A percentile compares a stretch with the other conserved stretches of the same genome.
These are phyloP conservation scores for Ogataea glucozyma DNA, from an alignment of 805 yeast genomes.

Conservation along the genomic window DNA sequence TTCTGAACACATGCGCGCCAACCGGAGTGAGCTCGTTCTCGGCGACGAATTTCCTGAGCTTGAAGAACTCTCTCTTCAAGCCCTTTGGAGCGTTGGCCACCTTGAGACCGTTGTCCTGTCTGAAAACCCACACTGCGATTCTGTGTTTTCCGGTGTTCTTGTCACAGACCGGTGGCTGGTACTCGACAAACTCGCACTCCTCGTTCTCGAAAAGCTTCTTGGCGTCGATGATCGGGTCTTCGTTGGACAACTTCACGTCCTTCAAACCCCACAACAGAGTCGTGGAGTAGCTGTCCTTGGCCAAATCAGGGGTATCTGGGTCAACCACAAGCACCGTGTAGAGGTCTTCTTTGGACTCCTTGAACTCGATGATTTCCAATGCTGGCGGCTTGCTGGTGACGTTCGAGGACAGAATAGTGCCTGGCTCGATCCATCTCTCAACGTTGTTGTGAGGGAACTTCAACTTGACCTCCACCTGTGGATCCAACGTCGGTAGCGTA, in stretches of 20 bases:
- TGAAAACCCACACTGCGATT: constrained; percentile 85
- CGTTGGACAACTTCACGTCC: constrained; percentile 61
- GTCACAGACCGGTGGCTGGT: constrained; percentile 85
- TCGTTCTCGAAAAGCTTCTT: constrained; percentile 37
- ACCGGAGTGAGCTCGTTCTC: constrained; percentile 63
- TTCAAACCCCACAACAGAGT: constrained; percentile 75
- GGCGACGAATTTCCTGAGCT: constrained; percentile 68
- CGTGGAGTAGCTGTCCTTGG: constrained; percentile 66
- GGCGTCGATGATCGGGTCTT: constrained; percentile 56
- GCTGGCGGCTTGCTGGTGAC: constrained; percentile 78
- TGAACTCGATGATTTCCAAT: constrained; percentile 74
- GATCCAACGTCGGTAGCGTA: constrained; percentile 85
- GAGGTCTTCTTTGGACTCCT: constrained; percentile 46
- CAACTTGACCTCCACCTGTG: constrained; percentile 71
- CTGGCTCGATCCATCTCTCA: constrained; percentile 77
- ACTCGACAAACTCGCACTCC: constrained; percentile 53
- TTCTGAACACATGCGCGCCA: constrained; percentile 93
- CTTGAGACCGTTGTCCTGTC: constrained; percentile 50
- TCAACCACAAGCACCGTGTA: constrained; percentile 83
- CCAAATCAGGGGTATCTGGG: constrained; percentile 86
- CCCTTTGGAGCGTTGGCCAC: constrained; percentile 24
- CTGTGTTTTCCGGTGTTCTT: constrained; percentile 83
- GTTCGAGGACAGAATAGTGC: constrained; percentile 67
- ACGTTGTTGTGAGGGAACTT: constrained; percentile 73
- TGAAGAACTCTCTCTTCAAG: constrained; percentile 52